Percentiles rank a stretch among this genome's conserved stretches.
phyloP scores from a whole-genome alignment of 2,329 filamentous ascomycete genomes.

The Ceratocystis variospora region DNA sequence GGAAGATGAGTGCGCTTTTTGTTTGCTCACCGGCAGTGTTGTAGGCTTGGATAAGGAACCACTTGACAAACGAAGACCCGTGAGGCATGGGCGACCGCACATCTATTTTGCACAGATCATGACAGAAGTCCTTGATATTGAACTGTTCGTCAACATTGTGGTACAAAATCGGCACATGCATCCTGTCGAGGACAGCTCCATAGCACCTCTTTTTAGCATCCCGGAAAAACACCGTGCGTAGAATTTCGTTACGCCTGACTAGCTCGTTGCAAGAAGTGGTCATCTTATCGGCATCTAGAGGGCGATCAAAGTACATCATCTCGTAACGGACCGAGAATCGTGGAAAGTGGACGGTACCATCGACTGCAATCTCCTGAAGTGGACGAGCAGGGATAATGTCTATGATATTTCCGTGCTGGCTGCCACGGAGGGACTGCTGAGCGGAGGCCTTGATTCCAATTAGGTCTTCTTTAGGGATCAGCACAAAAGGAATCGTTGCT shows the following conservation, averaged over 20 bases:
- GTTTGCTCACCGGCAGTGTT: constrained; percentile 20
- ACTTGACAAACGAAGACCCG: constrained; percentile 48
- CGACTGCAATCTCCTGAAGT: constrained; percentile 45
- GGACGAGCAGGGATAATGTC: constrained; percentile 46
- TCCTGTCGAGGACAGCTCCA: constrained; percentile 43
- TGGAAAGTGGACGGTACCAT: constrained; percentile 42
- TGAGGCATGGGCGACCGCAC: constrained; percentile 41
- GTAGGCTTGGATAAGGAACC: constrained; percentile 35
- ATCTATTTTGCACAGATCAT: constrained; percentile 41
- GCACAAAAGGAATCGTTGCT: constrained; percentile 35
- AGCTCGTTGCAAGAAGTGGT: constrained; percentile 40
- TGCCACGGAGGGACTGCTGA: constrained; percentile 35
- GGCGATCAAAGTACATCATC: constrained; percentile 45
- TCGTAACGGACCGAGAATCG: constrained; percentile 52
- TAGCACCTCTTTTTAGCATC: constrained; percentile 32
- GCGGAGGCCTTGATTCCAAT: constrained; percentile 32
- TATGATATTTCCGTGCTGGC: constrained; percentile 36
- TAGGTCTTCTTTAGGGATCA: constrained; percentile 21
- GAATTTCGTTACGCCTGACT: constrained; percentile 47
- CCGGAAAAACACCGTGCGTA: constrained; percentile 51
- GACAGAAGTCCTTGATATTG: constrained; percentile 37
- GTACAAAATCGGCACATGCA: constrained; percentile 38
- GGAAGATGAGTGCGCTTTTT: constrained; percentile 38
- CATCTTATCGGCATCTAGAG: constrained; percentile 36
- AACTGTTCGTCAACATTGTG: constrained; percentile 35